Evolutionary conservation across 2,329 filamentous ascomycete genomes (phyloP), one percentile per base, ranked within the genome.

Genomic region (Ploettnerulaceae sp.): DNA sequence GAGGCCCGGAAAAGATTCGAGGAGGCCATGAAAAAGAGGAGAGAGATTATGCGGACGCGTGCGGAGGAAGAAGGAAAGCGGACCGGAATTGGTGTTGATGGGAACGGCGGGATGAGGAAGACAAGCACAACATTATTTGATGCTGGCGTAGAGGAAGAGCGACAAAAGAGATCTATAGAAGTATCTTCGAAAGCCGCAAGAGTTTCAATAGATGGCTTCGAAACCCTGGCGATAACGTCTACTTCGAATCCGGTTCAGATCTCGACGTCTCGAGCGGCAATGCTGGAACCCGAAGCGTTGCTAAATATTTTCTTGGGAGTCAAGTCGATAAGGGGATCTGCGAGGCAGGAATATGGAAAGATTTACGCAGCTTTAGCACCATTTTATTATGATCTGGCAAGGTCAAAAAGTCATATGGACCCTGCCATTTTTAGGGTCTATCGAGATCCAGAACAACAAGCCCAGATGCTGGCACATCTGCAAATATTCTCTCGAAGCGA

Each of bases 281-380:
- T 72, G 15, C 68, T 75, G 53, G 82, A 89, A 52, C 75, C 81
- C 0, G 74, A 77, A 12, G 74, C 77, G 2, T 75, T 89, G 20
- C 67, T 96, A 39, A 76, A 76, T 24, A 78, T 89, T 0, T 72
- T 97, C 47, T 76, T 81, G 47, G 75, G 76, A 22, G 83, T 82
- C 21, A 81, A 76, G 59, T 97, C 91, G 37, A 79, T 94, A 40
- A 77, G 93, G 32, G 93, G 91, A 4, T 79, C 82, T 58, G 93
- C 93, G 34, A 79, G 90, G 51, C 81, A 93, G 58, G 90, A 97
- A 66, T 98, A 90, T 63, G 91, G 86, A 12, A 94, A 85, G 64
- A 75, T 97, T 11, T 94, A 97, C 66, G 84, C 82, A n/a, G 86
- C 87, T 3, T 68, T 98, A 56, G 86, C 83, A 8, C 90, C 90